Percentiles rank a stretch among this genome's conserved stretches.
Evolutionary conservation across 306 rosid genomes (phyloP).

Genomic region (Luffa acutangula): DNA sequence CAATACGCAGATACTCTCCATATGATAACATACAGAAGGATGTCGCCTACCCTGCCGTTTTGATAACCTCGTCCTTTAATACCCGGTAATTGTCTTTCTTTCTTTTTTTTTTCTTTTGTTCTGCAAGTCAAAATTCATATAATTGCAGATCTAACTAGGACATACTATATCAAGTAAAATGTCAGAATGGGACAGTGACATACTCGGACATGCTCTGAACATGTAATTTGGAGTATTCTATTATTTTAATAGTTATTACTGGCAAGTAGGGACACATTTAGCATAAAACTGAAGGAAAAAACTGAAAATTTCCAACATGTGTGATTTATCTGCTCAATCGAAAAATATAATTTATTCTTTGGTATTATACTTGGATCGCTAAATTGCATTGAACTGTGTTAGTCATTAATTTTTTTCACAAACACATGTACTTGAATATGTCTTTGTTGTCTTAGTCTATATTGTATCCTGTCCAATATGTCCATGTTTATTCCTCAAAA

Average conservation of each 20-base stretch:
- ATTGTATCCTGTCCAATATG: neutral
- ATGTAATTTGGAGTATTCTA: neutral
- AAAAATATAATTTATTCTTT: too few relatives aligned
- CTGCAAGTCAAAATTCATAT: neutral
- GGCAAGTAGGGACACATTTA: neutral
- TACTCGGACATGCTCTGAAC: neutral
- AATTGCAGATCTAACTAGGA: neutral
- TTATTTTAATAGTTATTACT: neutral
- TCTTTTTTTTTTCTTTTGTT: neutral
- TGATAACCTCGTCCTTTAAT: conserved; percentile 68
- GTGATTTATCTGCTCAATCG: too few relatives aligned
- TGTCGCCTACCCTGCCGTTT: conserved; percentile 61
- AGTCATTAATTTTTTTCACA: too few relatives aligned
- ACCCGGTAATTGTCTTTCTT: conserved; percentile 40
- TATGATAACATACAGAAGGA: conserved; percentile 78
- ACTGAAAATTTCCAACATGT: neutral
- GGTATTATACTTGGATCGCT: too few relatives aligned
- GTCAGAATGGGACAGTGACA: neutral
- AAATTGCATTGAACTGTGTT: too few relatives aligned
- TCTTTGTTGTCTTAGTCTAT: neutral
- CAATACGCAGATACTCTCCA: conserved; percentile 73
- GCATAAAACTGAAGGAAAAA: neutral
- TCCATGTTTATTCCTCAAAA: neutral
- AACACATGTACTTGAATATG: too few relatives aligned
- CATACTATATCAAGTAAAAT: neutral